These are phyloP conservation scores for Globisporangium abappressorium DNA, from an alignment of 352 stramenopile species.

Conservation along the genomic window DNA sequence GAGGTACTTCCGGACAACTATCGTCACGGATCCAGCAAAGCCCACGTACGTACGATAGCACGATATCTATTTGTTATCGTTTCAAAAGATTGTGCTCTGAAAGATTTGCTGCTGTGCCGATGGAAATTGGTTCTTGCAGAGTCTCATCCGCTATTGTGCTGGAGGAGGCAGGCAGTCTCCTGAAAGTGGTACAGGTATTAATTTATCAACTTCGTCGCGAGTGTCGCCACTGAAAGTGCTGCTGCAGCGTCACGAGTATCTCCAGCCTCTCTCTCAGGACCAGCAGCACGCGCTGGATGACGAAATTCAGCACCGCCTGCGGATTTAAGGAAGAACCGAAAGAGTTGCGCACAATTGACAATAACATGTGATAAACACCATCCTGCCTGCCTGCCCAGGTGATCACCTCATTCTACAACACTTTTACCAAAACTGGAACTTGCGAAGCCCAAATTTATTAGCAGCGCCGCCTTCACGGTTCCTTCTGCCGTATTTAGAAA, in stretches of 20 bases:
- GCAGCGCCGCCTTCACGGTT: neutral
- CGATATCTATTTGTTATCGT: neutral
- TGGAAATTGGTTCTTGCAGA: neutral
- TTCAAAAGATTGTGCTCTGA: neutral
- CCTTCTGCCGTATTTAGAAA: neutral
- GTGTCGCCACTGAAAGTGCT: neutral
- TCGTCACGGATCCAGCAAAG: constrained; percentile 5
- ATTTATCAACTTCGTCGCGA: neutral
- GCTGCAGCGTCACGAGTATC: constrained; percentile 2
- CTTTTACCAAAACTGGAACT: too few species aligned
- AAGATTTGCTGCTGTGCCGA: neutral
- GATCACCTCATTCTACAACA: too few species aligned
- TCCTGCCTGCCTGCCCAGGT: too few species aligned
- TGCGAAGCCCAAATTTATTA: neutral
- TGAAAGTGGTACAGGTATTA: too few species aligned
- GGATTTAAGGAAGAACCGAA: neutral
- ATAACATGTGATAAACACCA: too few species aligned
- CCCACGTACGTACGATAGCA: constrained; percentile 5
- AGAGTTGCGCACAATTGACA: neutral
- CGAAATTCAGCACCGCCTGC: neutral
- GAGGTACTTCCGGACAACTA: constrained; percentile 1
- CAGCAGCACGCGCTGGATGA: neutral
- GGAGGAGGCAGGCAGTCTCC: neutral
- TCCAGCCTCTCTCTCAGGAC: neutral
- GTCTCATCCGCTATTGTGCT: constrained; percentile 8